Conservation (phyloP, 2,329 filamentous ascomycete species). For the Neonectria punicea region DNA sequence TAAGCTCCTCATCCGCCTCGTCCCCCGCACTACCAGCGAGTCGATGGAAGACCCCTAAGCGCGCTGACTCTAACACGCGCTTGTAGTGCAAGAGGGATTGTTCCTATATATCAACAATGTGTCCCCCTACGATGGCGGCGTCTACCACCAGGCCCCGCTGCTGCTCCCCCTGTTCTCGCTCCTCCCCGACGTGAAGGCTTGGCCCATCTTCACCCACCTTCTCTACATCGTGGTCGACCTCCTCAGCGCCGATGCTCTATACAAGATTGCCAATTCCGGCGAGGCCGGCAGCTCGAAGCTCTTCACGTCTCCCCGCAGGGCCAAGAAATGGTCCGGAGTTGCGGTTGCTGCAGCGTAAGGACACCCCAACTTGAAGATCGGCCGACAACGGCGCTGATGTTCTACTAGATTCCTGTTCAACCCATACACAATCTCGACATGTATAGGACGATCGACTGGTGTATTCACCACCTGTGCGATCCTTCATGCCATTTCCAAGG, state of each 20-base stretch:
- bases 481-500: conserved; percentile 83
- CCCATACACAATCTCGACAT: conserved; percentile 91
- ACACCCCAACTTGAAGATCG: conserved; percentile 5
- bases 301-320: conserved; percentile 82
- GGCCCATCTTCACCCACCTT: conserved; percentile 79
- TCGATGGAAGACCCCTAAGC: background rate
- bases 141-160: conserved; percentile 83
- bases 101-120: conserved; percentile 97
- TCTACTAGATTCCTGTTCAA: conserved; percentile 86
- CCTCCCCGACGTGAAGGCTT: conserved; percentile 74
- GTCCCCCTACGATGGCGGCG: conserved; percentile 95
- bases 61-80: conserved; percentile 15
- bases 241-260: conserved; percentile 81
- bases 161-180: conserved; percentile 92
- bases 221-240: conserved; percentile 87
- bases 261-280: conserved; percentile 82
- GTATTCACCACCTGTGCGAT: conserved; percentile 91
- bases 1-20: no score
- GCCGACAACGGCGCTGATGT: conserved; percentile 27
- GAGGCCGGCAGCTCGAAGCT: conserved; percentile 78
- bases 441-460: conserved; percentile 87
- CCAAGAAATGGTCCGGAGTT: conserved; percentile 78
- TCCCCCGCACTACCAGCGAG: background rate
- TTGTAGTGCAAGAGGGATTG: conserved; percentile 81
- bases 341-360: conserved; percentile 82